phyloP scores from a whole-genome alignment of 1,284 basidiomycete genomes.

The Ceratobasidium sp. region DNA sequence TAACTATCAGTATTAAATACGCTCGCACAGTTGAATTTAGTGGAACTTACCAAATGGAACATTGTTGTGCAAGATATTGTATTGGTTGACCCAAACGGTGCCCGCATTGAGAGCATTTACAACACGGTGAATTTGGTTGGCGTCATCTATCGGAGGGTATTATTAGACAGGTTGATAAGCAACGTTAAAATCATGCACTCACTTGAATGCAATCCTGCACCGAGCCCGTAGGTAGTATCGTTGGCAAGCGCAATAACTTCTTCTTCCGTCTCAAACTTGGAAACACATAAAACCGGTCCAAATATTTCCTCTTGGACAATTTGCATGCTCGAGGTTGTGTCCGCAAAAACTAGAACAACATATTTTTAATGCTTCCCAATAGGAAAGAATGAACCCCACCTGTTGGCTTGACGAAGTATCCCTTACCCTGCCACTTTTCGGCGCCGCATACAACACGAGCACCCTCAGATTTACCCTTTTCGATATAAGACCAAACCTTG shows the following conservation, averaged over 20 bases:
- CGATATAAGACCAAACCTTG: slow-evolving; percentile 88
- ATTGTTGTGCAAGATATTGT: slow-evolving; percentile 79
- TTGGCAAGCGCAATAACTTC: slow-evolving; percentile 83
- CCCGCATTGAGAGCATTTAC: slow-evolving; percentile 40
- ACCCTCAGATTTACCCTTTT: slow-evolving; percentile 83
- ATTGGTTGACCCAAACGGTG: slow-evolving; percentile 85
- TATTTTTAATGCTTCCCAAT: neutral
- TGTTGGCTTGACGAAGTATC: slow-evolving; percentile 78
- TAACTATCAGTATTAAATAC: neutral
- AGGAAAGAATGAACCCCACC: slow-evolving; percentile 55
- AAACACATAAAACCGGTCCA: slow-evolving; percentile 74
- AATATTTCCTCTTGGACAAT: slow-evolving; percentile 86
- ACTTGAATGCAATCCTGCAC: slow-evolving; percentile 89
- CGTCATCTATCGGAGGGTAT: slow-evolving; percentile 50
- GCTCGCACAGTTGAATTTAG: neutral
- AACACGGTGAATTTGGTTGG: slow-evolving; percentile 39
- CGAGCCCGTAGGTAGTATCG: slow-evolving; percentile 84
- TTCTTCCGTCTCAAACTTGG: slow-evolving; percentile 53
- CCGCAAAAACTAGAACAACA: slow-evolving; percentile 67
- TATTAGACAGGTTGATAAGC: neutral
- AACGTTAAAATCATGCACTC: slow-evolving; percentile 43
- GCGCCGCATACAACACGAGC: slow-evolving; percentile 84
- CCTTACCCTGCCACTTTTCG: slow-evolving; percentile 68
- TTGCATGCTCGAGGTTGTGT: slow-evolving; percentile 74
- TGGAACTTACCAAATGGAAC: slow-evolving; percentile 67